Evolutionary conservation across 1,139 yeast species (phyloP).

Genomic region (Yamadazyma jaroonii): DNA sequence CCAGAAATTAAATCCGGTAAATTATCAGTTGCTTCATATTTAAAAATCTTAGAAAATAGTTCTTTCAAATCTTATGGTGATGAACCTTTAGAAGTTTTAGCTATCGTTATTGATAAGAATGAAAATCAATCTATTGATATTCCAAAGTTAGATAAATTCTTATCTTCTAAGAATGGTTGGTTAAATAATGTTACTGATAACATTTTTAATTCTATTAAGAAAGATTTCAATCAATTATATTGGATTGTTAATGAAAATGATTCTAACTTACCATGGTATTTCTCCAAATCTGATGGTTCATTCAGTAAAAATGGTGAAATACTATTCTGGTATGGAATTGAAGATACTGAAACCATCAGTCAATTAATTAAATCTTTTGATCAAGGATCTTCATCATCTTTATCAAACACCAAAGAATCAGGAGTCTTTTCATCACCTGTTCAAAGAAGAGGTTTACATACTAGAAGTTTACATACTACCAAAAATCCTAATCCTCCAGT

Average conservation of each 20-base stretch:
- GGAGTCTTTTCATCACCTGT: slow-evolving; percentile 37
- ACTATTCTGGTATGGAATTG: slow-evolving; percentile 91
- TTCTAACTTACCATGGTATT: slow-evolving; percentile 88
- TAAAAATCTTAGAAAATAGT: slow-evolving; percentile 63
- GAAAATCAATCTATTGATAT: slow-evolving; percentile 30
- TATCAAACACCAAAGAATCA: slow-evolving; percentile 40
- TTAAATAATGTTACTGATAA: slow-evolving; percentile 95
- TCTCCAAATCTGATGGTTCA: slow-evolving; percentile 91
- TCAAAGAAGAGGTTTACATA: slow-evolving; percentile 43
- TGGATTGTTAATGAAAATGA: slow-evolving; percentile 94
- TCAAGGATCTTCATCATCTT: slow-evolving; percentile 25
- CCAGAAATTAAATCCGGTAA: slow-evolving; percentile 69
- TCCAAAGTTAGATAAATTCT: slow-evolving; percentile 82
- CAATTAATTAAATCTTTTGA: slow-evolving; percentile 66
- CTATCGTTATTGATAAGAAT: slow-evolving; percentile 56
- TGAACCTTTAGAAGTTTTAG: slow-evolving; percentile 92
- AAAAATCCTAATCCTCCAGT: slow-evolving; percentile 76
- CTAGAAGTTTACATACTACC: slow-evolving; percentile 21
- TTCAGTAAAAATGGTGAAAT: slow-evolving; percentile 86
- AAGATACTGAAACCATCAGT: slow-evolving; percentile 56
- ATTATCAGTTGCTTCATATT: slow-evolving; percentile 77
- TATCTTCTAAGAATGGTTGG: slow-evolving; percentile 93
- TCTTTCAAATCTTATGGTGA: slow-evolving; percentile 85
- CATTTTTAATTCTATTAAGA: slow-evolving; percentile 77
- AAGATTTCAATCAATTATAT: slow-evolving; percentile 69